phyloP scores from a whole-genome alignment of 345 rosid genomes.

The Alliaria petiolata region DNA sequence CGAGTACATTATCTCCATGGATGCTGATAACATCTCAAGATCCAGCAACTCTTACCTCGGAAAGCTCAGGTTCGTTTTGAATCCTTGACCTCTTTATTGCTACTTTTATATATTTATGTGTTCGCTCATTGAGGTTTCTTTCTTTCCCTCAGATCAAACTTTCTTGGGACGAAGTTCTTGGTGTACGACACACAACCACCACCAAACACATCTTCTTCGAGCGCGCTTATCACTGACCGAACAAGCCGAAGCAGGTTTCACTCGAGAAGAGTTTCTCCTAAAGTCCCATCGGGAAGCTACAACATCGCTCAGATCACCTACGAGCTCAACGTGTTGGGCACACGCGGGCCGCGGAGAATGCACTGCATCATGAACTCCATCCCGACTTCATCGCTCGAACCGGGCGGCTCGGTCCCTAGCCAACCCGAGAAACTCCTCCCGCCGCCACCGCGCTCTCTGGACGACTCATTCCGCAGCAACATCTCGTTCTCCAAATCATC shows the following conservation, averaged over 20 bases:
- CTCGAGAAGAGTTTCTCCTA: constrained; percentile 61
- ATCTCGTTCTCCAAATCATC: constrained; percentile 53
- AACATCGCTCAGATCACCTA: constrained; percentile 53
- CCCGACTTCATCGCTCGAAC: constrained; percentile 50
- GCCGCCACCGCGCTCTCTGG: constrained; percentile 39
- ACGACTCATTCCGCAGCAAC: constrained; percentile 57
- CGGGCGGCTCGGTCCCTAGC: constrained; percentile 53
- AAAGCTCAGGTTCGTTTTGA: constrained; percentile 49
- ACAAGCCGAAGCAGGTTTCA: constrained; percentile 51
- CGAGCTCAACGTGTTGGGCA: constrained; percentile 59
- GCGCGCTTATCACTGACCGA: constrained; percentile 40
- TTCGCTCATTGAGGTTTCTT: neutral
- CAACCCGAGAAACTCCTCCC: constrained; percentile 51
- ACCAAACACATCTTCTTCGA: constrained; percentile 34
- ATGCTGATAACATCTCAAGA: constrained; percentile 64
- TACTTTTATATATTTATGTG: neutral
- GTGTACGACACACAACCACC: constrained; percentile 66
- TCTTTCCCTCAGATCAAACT: constrained; percentile 48
- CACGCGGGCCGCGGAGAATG: constrained; percentile 66
- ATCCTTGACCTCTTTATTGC: neutral
- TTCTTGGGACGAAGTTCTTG: constrained; percentile 63
- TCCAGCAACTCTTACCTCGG: constrained; percentile 65
- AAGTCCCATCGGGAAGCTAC: constrained; percentile 62
- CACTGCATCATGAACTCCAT: constrained; percentile 62
- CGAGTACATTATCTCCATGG: constrained; percentile 67